Conservation (phyloP, 179 eudicot species). For the Spinacia oleracea region DNA sequence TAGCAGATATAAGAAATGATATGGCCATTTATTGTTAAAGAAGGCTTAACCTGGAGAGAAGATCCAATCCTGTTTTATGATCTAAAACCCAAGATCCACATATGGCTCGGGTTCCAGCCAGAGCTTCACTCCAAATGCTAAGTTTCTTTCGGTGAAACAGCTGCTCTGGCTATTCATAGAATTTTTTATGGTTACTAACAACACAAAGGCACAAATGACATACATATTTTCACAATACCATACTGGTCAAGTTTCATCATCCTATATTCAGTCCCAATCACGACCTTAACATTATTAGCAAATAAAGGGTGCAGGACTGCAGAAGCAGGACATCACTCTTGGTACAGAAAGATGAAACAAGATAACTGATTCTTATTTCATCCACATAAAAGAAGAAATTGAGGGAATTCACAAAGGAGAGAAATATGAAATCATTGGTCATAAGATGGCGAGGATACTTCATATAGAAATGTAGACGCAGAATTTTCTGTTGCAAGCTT, state of each 20-base stretch:
- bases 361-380: neutral
- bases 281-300: neutral
- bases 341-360: neutral
- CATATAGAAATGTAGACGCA: neutral
- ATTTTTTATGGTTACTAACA: constrained; percentile 17
- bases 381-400: neutral
- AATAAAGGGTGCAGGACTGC: neutral
- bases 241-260: neutral
- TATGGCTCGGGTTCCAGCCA: constrained; percentile 95
- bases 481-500: neutral
- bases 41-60: constrained; percentile 67
- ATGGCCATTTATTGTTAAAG: neutral
- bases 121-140: constrained; percentile 75
- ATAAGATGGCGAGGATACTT: neutral
- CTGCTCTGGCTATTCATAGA: constrained; percentile 77
- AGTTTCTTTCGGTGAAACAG: constrained; percentile 72
- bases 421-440: neutral
- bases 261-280: neutral
- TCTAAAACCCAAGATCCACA: constrained; percentile 63
- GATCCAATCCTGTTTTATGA: constrained; percentile 70
- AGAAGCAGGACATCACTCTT: no score
- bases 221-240: neutral
- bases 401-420: neutral
- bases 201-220: neutral
- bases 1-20: neutral